Base-by-base conservation (phyloP, 2,329 filamentous ascomycete species). In the Apiospora malaysiana region DNA sequence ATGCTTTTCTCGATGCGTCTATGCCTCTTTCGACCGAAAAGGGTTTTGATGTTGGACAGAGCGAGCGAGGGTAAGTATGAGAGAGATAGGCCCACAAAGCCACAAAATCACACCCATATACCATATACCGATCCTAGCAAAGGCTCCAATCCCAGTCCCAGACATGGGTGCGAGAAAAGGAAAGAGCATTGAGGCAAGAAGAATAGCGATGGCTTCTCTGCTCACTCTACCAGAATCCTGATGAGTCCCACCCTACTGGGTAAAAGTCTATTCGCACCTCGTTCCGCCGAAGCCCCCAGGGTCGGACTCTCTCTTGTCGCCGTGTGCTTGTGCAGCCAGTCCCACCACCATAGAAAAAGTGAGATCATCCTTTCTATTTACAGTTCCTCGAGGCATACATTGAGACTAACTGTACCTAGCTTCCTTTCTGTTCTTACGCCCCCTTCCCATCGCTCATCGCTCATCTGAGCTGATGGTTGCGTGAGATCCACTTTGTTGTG, bases 401-500 rank as follows among this genome's bases (percentile, higher is more conserved):
- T 46, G 66, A 27, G 70, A 32, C 70, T 71, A 71, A 68, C n/a
- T 43, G 67, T 49, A 71, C 68, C 70, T 71, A 68, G 69, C 51
- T 70, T 49, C 46, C 65, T 70, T 63, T 65, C 8, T 40, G 3
- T 18, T n/a, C 56, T 32, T 67, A 46, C 42, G 45, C 65, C n/a
- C 65, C 65, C n/a, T 32, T 67, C n/a, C 14, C 37, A 51, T 51
- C 51, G 27, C 46, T n/a, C 46, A 23, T 49, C n/a, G 51, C 51
- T 37, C 25, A 59, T 63, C 5, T 40, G 56, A 63, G 56, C 56
- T 63, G 56, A 23, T 63, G 56, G 56, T n/a, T 63, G 56, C 56
- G 56, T 63, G 37, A 40, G 56, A 63, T 63, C 56, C 56, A 63
- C 56, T 63, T 63, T 51, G 51, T 74, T 71, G 71, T 74, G 74